Conservation (phyloP, 2,329 filamentous ascomycete genomes). For the Paraphaeosphaeria sporulosa region DNA sequence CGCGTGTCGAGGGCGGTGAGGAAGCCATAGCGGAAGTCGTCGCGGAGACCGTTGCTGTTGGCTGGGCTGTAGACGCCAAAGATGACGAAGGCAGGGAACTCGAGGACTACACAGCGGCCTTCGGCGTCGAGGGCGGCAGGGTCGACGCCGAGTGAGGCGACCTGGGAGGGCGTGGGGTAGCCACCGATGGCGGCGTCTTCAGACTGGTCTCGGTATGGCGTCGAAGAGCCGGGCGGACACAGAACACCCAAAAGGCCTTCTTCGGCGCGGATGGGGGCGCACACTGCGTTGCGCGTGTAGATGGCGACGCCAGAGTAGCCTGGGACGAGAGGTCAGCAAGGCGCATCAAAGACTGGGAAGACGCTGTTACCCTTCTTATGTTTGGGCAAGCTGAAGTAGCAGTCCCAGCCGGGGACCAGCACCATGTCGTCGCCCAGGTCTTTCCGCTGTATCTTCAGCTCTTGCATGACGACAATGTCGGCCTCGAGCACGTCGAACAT, state of each 20-base stretch:
- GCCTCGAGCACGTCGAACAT: slow-evolving; percentile 96
- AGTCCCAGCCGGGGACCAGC: slow-evolving; percentile 92
- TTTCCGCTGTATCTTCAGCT: slow-evolving; percentile 94
- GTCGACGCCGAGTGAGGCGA: slow-evolving; percentile 68
- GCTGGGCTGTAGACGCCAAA: slow-evolving; percentile 93
- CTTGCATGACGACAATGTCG: slow-evolving; percentile 94
- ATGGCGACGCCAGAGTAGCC: slow-evolving; percentile 96
- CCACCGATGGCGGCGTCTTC: slow-evolving; percentile 82
- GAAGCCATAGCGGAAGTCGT: slow-evolving; percentile 83
- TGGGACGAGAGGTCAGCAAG: slow-evolving; percentile 47
- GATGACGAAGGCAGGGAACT: slow-evolving; percentile 94
- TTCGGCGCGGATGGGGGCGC: slow-evolving; percentile 86
- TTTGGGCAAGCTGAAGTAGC: slow-evolving; percentile 90
- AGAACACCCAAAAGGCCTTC: slow-evolving; percentile 90
- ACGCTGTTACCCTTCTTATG: slow-evolving; percentile 80
- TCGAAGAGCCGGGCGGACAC: slow-evolving; percentile 73
- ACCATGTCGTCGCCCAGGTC: slow-evolving; percentile 96
- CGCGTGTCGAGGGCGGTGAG: slow-evolving; percentile 81
- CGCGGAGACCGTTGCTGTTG: slow-evolving; percentile 81
- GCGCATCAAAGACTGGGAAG: not conserved
- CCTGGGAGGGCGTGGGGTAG: slow-evolving; percentile 76
- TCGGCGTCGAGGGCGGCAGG: slow-evolving; percentile 82
- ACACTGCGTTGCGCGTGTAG: slow-evolving; percentile 87
- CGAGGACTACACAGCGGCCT: slow-evolving; percentile 87
- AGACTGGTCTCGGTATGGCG: slow-evolving; percentile 77